Evolutionary conservation across 2,329 filamentous ascomycete genomes (phyloP).

Genomic region (Penicillium italicum): DNA sequence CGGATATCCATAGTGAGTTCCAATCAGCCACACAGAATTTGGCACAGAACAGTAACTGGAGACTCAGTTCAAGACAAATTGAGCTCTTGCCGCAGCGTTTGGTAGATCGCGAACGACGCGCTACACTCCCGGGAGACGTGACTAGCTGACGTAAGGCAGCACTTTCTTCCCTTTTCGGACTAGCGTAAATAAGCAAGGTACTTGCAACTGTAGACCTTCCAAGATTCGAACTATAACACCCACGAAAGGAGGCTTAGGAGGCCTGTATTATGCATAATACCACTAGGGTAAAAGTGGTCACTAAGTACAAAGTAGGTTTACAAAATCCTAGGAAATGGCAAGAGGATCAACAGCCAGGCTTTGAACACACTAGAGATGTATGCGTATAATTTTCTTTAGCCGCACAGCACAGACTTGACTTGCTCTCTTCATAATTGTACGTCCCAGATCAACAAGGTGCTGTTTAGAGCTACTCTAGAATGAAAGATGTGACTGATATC

Average conservation of each 20-base stretch:
- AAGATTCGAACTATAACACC: neutral
- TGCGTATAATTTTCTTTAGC: neutral
- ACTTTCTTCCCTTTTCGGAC: conserved; percentile 19
- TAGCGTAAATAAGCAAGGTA: conserved; percentile 3
- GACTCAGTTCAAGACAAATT: neutral
- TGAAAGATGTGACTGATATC: neutral
- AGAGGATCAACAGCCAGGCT: neutral
- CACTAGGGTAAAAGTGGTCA: neutral
- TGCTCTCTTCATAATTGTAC: neutral
- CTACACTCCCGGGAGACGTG: conserved; percentile 25
- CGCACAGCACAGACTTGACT: neutral
- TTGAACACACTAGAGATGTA: neutral
- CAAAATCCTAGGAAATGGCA: neutral
- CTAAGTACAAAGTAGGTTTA: neutral
- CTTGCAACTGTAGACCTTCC: neutral
- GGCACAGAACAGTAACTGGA: neutral
- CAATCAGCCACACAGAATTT: neutral
- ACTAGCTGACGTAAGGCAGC: conserved; percentile 10
- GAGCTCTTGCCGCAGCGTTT: neutral
- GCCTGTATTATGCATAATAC: no score
- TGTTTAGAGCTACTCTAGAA: neutral
- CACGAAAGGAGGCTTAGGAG: neutral
- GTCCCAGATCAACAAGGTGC: no score
- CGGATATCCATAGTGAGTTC: conserved; percentile 74
- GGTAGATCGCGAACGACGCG: conserved; percentile 13